A percentile compares a stretch with the other conserved stretches of the same genome.
Conservation (phyloP, 768 basidiomycete genomes). For the Kwoniella newhampshirensis region DNA sequence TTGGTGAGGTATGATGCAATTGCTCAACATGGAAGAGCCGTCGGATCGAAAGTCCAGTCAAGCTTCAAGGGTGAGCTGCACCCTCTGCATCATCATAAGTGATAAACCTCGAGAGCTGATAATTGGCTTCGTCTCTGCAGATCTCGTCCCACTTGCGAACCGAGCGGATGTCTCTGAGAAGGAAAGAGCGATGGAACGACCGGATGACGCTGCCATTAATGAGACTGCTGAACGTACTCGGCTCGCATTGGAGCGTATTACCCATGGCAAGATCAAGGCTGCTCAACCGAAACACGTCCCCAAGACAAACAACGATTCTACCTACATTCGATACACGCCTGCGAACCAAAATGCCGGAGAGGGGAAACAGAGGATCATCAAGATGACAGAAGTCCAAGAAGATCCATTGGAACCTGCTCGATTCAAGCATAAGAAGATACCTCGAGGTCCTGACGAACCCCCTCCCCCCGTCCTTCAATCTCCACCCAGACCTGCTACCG, state of each 20-base stretch:
- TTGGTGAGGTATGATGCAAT: slow-evolving; percentile 97
- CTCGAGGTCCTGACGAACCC: slow-evolving; percentile 90
- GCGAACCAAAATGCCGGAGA: slow-evolving; percentile 74
- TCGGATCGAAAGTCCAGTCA: slow-evolving; percentile 82
- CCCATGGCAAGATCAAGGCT: slow-evolving; percentile 95
- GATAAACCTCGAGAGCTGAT: slow-evolving; percentile 1
- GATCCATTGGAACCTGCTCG: slow-evolving; percentile 95
- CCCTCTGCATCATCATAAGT: not conserved
- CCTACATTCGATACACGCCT: slow-evolving; percentile 94
- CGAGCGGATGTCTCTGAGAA: slow-evolving; percentile 81
- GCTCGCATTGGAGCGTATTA: slow-evolving; percentile 86
- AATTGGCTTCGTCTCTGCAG: slow-evolving; percentile 50
- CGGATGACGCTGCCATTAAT: slow-evolving; percentile 88
- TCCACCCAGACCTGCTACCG: slow-evolving; percentile 93
- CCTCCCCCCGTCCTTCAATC: slow-evolving; percentile 92
- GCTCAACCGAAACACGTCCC: slow-evolving; percentile 96
- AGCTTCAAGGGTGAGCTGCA: slow-evolving; percentile 70
- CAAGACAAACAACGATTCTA: slow-evolving; percentile 74
- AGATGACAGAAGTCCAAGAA: slow-evolving; percentile 97
- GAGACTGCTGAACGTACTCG: slow-evolving; percentile 87
- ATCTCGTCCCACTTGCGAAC: slow-evolving; percentile 86
- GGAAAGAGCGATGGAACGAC: slow-evolving; percentile 78
- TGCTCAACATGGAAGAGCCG: slow-evolving; percentile 88
- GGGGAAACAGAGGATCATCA: slow-evolving; percentile 93
- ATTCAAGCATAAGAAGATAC: slow-evolving; percentile 99